Evolutionary conservation across 148 eudicot species (phyloP).

Genomic region (Diospyros lotus): DNA sequence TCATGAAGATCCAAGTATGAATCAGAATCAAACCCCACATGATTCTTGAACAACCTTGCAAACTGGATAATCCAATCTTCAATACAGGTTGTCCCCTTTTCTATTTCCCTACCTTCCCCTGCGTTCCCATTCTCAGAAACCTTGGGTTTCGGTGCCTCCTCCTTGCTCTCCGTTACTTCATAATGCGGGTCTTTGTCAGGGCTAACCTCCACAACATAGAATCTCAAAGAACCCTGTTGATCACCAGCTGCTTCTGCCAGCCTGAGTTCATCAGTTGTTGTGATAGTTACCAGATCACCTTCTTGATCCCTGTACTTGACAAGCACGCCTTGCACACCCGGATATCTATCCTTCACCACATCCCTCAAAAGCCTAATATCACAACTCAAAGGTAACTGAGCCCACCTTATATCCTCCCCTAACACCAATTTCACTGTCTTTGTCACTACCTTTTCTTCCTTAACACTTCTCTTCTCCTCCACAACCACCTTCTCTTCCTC

Average conservation of each 20-base stretch:
- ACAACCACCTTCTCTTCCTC: slow-evolving; percentile 67
- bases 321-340: slow-evolving; percentile 70
- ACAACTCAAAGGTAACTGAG: slow-evolving; percentile 66
- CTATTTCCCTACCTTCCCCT: slow-evolving; percentile 20
- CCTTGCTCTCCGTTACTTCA: slow-evolving; percentile 29
- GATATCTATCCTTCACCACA: slow-evolving; percentile 73
- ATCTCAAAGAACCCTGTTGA: slow-evolving; percentile 59
- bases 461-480: slow-evolving; percentile 59
- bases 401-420: slow-evolving; percentile 87
- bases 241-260: slow-evolving; percentile 63
- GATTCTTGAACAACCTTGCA: slow-evolving; percentile 80
- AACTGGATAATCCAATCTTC: slow-evolving; percentile 90
- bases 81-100: slow-evolving; percentile 37
- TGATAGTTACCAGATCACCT: slow-evolving; percentile 89
- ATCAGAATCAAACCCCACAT: slow-evolving; percentile 93
- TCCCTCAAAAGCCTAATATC: slow-evolving; percentile 60
- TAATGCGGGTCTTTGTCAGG: slow-evolving; percentile 78
- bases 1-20: slow-evolving; percentile 84
- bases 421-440: slow-evolving; percentile 72
- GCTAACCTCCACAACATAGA: slow-evolving; percentile 74
- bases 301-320: slow-evolving; percentile 85
- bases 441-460: slow-evolving; percentile 50
- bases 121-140: slow-evolving; percentile 30
- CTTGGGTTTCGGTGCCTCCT: slow-evolving; percentile 19
- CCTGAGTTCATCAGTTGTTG: slow-evolving; percentile 79